Base-by-base conservation (phyloP, 441 rosid species). In the Viola pubescens region DNA sequence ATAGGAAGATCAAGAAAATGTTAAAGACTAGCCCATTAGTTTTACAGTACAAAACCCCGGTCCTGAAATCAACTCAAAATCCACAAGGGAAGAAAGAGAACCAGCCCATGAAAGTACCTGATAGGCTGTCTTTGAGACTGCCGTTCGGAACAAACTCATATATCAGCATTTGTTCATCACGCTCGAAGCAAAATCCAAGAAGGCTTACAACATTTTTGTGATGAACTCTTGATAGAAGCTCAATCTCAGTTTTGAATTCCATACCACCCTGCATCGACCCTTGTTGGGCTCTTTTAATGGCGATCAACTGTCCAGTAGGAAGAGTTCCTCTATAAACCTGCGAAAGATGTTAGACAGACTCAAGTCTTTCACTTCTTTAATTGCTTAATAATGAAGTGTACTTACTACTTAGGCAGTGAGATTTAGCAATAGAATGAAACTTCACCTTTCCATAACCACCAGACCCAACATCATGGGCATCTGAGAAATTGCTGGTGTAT, bases 401-500 rank as follows among this genome's bases (percentile, higher is more conserved):
- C 34, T 26, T 26, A 26, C 34, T 26, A 1, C 34, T 26, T 26
- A 26, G 34, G 34, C 34, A 26, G 34, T 16, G 19, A 16, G 19
- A 16, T 16, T 16, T 16, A 16, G 19, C 19, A 16, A 26, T 26
- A 26, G 34, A 26, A 26, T 26, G 34, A 26, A 26, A 46, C 7
- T 41, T 13, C 54, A 88, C 96, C 95, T 85, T 87, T 66, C 98
- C 98, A 66, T 84, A 89, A 48, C 94, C 94, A 10, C 98, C 97
- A 4, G 82, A 75, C 16, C 98, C 94, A 61, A 86, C 59, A 53
- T 65, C 73, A 54, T 79, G 84, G 59, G 81, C 69, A 2, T 82
- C 79, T 16, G 95, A 74, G 69, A 92, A 89, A 40, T 84, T 82
- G 37, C 77, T 66, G 46, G 92, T 71, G 63, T 61, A 84, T 68